phyloP scores from a whole-genome alignment of 1,139 yeast genomes.

The Cylindricascospora bacillispora region DNA sequence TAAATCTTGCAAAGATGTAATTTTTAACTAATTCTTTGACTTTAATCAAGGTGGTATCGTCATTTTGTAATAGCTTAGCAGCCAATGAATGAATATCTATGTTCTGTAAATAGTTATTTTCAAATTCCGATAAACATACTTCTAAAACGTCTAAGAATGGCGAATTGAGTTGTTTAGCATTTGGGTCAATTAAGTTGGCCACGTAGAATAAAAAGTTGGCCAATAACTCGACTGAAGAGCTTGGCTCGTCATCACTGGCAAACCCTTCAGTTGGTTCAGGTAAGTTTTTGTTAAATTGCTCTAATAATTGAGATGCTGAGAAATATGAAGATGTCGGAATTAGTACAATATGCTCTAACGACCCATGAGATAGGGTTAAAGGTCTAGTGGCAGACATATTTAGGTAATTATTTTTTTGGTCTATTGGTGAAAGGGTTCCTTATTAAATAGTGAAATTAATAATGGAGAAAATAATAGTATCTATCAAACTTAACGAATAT shows the following conservation, averaged over 20 bases:
- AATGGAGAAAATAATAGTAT: too few species aligned
- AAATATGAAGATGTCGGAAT: conserved; percentile 76
- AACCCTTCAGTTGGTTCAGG: conserved; percentile 76
- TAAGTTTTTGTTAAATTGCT: conserved; percentile 64
- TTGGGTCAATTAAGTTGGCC: conserved; percentile 43
- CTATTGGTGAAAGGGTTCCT: too few species aligned
- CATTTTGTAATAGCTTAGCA: conserved; percentile 38
- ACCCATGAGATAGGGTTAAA: conserved; percentile 69
- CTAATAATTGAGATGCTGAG: conserved; percentile 76
- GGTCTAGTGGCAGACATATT: conserved; percentile 44
- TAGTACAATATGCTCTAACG: conserved; percentile 75
- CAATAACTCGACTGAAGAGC: conserved; percentile 76
- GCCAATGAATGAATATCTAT: conserved; percentile 88
- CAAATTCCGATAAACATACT: conserved; percentile 69
- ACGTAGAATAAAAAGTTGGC: conserved; percentile 77
- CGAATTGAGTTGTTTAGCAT: conserved; percentile 34
- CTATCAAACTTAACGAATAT: too few species aligned
- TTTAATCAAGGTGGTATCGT: conserved; percentile 48
- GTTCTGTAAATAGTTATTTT: conserved; percentile 57
- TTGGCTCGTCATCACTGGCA: conserved; percentile 81
- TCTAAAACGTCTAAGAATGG: conserved; percentile 57
- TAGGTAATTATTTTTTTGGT: neutral
- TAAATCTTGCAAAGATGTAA: conserved; percentile 45
- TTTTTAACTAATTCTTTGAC: conserved; percentile 64
- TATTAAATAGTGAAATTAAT: too few species aligned